phyloP scores from a whole-genome alignment of 2,329 filamentous ascomycete genomes.

The Mycosphaerella sp. region DNA sequence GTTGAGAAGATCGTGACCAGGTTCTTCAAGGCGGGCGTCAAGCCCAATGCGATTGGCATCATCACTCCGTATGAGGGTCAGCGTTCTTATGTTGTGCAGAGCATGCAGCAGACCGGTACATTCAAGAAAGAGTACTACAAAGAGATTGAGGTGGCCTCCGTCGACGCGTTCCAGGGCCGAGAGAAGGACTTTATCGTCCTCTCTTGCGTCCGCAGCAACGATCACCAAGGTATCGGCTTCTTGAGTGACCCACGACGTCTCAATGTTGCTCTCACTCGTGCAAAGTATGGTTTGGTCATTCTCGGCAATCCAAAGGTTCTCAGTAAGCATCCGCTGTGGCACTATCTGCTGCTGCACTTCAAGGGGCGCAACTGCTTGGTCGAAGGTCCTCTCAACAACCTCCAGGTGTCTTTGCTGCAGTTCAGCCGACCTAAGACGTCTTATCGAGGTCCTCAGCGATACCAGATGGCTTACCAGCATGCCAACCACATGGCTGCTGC shows the following conservation, averaged over 20 bases:
- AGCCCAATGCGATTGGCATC: slow-evolving; percentile 87
- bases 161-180: slow-evolving; percentile 96
- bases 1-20: slow-evolving; percentile 98
- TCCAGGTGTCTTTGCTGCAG: slow-evolving; percentile 92
- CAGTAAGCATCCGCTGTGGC: slow-evolving; percentile 97
- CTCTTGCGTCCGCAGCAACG: slow-evolving; percentile 96
- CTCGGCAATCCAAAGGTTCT: slow-evolving; percentile 96
- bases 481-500: slow-evolving; percentile 54
- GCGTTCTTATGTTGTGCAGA: slow-evolving; percentile 95
- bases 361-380: slow-evolving; percentile 95
- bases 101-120: slow-evolving; percentile 96
- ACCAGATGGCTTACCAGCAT: slow-evolving; percentile 71
- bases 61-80: slow-evolving; percentile 99
- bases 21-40: slow-evolving; percentile 98
- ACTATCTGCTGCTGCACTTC: slow-evolving; percentile 89
- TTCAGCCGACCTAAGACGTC: slow-evolving; percentile 90
- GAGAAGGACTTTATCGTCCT: slow-evolving; percentile 99
- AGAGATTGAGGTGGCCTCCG: slow-evolving; percentile 95
- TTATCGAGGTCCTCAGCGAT: slow-evolving; percentile 81
- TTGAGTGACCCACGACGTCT: slow-evolving; percentile 94
- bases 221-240: slow-evolving; percentile 98
- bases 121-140: slow-evolving; percentile 99
- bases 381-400: slow-evolving; percentile 86
- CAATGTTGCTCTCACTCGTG: slow-evolving; percentile 93
- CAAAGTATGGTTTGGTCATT: slow-evolving; percentile 94